These are phyloP conservation scores for Myriangium duriaei DNA, from an alignment of 2,329 filamentous ascomycete species.

Conservation along the genomic window DNA sequence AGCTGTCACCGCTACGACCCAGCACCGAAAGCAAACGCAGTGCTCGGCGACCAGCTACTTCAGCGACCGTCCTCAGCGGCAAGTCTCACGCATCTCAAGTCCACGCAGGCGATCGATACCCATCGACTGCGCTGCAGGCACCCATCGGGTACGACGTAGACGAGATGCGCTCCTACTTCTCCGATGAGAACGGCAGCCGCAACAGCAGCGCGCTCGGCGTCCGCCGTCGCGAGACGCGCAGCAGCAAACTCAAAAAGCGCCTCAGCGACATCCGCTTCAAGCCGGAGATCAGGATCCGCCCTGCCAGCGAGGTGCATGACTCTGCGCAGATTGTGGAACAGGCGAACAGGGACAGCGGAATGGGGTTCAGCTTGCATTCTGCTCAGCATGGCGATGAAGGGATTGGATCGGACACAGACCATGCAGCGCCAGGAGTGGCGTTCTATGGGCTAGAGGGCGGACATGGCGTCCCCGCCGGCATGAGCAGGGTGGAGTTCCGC, in stretches of 20 bases:
- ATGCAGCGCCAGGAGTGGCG: constrained; percentile 8
- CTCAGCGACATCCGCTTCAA: constrained; percentile 12
- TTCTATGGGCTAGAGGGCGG: constrained; percentile 17
- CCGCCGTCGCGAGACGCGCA: constrained; percentile 17
- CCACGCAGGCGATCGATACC: constrained; percentile 32
- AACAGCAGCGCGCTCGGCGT: constrained; percentile 19
- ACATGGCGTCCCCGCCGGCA: constrained; percentile 16
- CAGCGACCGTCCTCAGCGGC: neutral
- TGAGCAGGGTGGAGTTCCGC: constrained; percentile 28
- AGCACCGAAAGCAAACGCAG: constrained; percentile 5
- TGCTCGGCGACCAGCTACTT: neutral
- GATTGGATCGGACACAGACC: constrained; percentile 9
- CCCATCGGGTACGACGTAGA: constrained; percentile 29
- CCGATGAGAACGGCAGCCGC: constrained; percentile 20
- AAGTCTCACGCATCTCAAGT: neutral
- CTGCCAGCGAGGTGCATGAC: constrained; percentile 8
- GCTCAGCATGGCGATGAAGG: neutral
- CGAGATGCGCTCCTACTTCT: constrained; percentile 32
- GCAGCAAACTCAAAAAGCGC: constrained; percentile 20
- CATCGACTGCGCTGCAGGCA: constrained; percentile 33
- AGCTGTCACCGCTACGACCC: constrained; percentile 4
- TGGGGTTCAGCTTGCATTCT: neutral
- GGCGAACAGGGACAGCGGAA: neutral
- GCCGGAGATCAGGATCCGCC: constrained; percentile 14
- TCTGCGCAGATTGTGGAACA: neutral